Base-by-base conservation (phyloP, 306 rosid species). In the Inga laurina region DNA sequence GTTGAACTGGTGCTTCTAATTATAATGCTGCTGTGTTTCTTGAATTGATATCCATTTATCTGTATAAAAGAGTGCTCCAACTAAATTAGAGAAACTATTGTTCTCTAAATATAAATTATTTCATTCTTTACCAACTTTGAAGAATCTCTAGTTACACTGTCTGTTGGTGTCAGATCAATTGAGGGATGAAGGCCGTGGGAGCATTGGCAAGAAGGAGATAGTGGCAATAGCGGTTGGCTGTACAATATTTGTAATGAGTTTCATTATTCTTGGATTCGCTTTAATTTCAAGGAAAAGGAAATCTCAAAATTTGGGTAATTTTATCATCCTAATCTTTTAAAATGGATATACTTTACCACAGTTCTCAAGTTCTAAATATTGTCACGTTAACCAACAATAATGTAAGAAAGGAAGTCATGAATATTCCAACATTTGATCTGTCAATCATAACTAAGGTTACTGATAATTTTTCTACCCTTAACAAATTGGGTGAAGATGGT, bases 401-500 rank as follows among this genome's bases (percentile, higher is more conserved):
- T 41, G 46, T 22, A 16, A 54, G 16, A 27, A 34, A 56, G 10
- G 82, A 81, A 15, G 73, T 67, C 62, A 67, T 81, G 54, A 87
- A 81, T 59, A 21, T 87, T 13, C 85, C 85, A 14, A n/a, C 75
- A n/a, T 84, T 84, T 65, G 72, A 59, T 46, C 72, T 81, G 13
- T n/a, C 79, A 69, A 35, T 72, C 37, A 32, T 84, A 57, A 71
- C 77, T 62, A 73, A 54, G 14, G 89, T 87, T 24, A 86, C 85
- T 4, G 64, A 77, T 65, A 54, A 56, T 64, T 86, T 86, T 77
- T 83, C 84, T 8, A n/a, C 2, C 5, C 52, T 46, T 21, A 83
- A 52, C 37, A 83, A 75, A 78, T 81, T 83, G 3, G 84, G 86
- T 12, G 73, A 80, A 79, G 89, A 87, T 64, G 89, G 86, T 32